Conservation (phyloP, 2,329 filamentous ascomycete genomes). For the Aschersonia sp. region DNA sequence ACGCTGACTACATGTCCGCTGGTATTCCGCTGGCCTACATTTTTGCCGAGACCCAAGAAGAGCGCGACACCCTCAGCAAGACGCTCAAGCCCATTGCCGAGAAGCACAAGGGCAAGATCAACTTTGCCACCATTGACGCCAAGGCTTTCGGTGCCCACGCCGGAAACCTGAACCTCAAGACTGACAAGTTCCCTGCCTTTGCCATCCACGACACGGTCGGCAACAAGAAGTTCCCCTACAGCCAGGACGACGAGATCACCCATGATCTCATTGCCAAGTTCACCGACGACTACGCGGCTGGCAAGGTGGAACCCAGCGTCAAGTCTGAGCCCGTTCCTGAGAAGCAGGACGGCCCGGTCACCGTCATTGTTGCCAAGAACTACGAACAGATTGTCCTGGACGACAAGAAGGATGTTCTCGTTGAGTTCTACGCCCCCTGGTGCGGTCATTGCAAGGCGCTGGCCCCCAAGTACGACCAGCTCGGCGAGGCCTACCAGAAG, state of each 20-base stretch:
- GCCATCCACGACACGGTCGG: slow-evolving; percentile 91
- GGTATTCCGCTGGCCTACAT: slow-evolving; percentile 93
- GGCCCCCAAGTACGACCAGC: slow-evolving; percentile 91
- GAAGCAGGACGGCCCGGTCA: slow-evolving; percentile 79
- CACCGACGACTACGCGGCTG: slow-evolving; percentile 69
- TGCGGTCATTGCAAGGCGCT: slow-evolving; percentile 99
- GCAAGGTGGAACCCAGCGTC: slow-evolving; percentile 89
- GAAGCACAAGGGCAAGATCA: slow-evolving; percentile 86
- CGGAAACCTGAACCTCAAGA: slow-evolving; percentile 91
- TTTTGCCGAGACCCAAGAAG: slow-evolving; percentile 83
- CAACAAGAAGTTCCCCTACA: slow-evolving; percentile 94
- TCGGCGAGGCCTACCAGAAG: slow-evolving; percentile 63
- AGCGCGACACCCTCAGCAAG: slow-evolving; percentile 66
- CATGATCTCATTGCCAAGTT: slow-evolving; percentile 61
- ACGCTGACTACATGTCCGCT: slow-evolving; percentile 84
- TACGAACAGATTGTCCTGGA: slow-evolving; percentile 88
- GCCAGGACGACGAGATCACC: slow-evolving; percentile 68
- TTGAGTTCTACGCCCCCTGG: slow-evolving; percentile 99
- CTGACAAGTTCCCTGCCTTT: slow-evolving; percentile 90
- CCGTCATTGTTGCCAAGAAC: slow-evolving; percentile 80
- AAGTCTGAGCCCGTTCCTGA: slow-evolving; percentile 97
- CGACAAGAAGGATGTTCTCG: slow-evolving; percentile 87
- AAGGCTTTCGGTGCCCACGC: slow-evolving; percentile 89
- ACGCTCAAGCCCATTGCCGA: slow-evolving; percentile 75
- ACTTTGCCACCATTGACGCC: slow-evolving; percentile 96